Evolutionary conservation across 495 filamentous ascomycete genomes (phyloP).

Genomic region (Margaritispora aquatica): DNA sequence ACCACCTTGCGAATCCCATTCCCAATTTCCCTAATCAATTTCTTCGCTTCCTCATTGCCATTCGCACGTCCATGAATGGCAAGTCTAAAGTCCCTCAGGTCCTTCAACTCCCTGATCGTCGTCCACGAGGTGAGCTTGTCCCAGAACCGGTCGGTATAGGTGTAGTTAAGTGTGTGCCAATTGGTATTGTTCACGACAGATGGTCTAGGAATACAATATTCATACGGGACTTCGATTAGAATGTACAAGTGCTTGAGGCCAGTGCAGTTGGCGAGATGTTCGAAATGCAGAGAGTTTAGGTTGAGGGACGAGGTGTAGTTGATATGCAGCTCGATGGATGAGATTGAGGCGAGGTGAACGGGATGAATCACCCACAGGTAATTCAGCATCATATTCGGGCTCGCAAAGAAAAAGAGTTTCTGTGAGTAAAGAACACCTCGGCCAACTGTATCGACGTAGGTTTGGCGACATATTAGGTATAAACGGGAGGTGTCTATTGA

Average conservation of each 20-base stretch:
- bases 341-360: background rate
- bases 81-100: background rate
- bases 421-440: slow-evolving; percentile 5
- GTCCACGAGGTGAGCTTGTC: background rate
- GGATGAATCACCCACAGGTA: slow-evolving; percentile 11
- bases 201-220: background rate
- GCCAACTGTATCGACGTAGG: slow-evolving; percentile 14
- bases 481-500: background rate
- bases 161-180: background rate
- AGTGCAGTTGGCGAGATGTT: background rate
- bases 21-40: background rate
- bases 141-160: background rate
- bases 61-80: background rate
- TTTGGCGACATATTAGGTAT: slow-evolving; percentile 9
- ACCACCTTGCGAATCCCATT: background rate
- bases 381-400: slow-evolving; percentile 8
- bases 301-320: background rate
- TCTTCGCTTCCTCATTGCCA: background rate
- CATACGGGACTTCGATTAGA: background rate
- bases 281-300: background rate
- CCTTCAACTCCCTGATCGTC: background rate
- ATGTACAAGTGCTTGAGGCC: background rate
- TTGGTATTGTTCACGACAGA: background rate
- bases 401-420: slow-evolving; percentile 2
- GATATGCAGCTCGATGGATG: background rate